Conservation (phyloP, 768 basidiomycete genomes). For the Lentinula aciculospora region DNA sequence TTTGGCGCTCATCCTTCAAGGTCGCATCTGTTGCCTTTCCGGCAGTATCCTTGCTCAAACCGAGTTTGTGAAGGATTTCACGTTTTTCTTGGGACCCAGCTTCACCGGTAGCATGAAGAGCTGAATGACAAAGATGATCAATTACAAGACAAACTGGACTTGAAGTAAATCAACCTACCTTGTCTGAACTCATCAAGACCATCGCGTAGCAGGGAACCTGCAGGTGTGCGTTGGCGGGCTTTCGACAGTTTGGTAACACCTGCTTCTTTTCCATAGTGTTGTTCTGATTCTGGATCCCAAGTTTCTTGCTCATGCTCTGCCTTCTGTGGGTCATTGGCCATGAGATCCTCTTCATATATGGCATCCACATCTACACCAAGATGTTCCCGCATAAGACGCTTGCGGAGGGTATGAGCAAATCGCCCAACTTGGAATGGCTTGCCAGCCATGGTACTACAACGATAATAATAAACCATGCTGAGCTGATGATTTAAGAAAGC, state of each 20-base stretch:
- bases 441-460: slow-evolving; percentile 82
- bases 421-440: slow-evolving; percentile 93
- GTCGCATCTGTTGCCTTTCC: slow-evolving; percentile 34
- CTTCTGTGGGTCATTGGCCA: slow-evolving; percentile 45
- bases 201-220: slow-evolving; percentile 27
- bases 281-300: slow-evolving; percentile 75
- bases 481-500: not conserved
- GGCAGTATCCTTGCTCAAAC: slow-evolving; percentile 32
- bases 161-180: slow-evolving; percentile 36
- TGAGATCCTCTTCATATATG: slow-evolving; percentile 70
- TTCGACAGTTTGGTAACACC: slow-evolving; percentile 38
- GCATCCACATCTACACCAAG: slow-evolving; percentile 92
- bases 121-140: slow-evolving; percentile 24
- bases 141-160: not conserved
- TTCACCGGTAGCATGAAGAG: slow-evolving; percentile 31
- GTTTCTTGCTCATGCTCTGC: slow-evolving; percentile 45
- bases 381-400: slow-evolving; percentile 96
- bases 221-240: slow-evolving; percentile 27
- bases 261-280: slow-evolving; percentile 39
- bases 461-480: not conserved
- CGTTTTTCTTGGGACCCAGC: slow-evolving; percentile 26
- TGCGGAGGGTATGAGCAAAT: slow-evolving; percentile 90
- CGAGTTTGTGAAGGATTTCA: slow-evolving; percentile 35
- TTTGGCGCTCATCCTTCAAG: slow-evolving; percentile 45
- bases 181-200: slow-evolving; percentile 36